Base-by-base conservation (phyloP, 768 basidiomycete genomes). In the Calocera viscosa region DNA sequence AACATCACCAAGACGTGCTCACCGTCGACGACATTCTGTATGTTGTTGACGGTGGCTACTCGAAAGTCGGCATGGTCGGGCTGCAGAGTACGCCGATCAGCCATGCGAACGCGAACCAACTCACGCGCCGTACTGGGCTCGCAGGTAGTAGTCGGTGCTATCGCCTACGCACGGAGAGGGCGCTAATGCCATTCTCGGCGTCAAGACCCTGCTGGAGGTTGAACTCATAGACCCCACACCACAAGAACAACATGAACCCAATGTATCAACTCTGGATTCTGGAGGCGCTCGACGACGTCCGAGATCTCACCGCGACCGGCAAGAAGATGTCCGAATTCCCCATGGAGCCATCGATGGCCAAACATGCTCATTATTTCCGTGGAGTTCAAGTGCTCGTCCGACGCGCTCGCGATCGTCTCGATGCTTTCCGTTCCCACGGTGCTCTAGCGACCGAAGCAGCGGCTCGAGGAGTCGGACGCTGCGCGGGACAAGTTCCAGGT, bases 201-300 rank as follows among this genome's bases (percentile, higher is more conserved):
- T 99, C 43, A 96, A 96, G 80, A 93, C 98, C 74, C 77, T 97
- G 43, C 82, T 99, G 22, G 95, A 99, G 77, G 98, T 98, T 73
- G 95, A 98, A 77, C 98, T 99, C 74, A 98, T 99, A 96, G 96
- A 99, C 75, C 96, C 96, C 19, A 95, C 96, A 24, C 96, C 94
- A 95, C 87, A 91, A 91, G 65, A 97, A 97, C 74, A 99, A 97
- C 71, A 80, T 99, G 49, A 97, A 98, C 75, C 97, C 95, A 5
- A 97, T 97, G 94, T 99, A 97, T 75, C 96, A 98, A 75, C 86
- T 99, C 38, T 99, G 96, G 96, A 94, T 97, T 1, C 87, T 99
- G 34, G 94, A 94, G 38, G 96, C 96, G 8, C 82, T 99, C 28
- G 92, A 98, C 79, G 98, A 97, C 72, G 86, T 94, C 39, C 94